Conservation (phyloP, 1,139 yeast genomes). For the Arxiozyma heterogenica region DNA sequence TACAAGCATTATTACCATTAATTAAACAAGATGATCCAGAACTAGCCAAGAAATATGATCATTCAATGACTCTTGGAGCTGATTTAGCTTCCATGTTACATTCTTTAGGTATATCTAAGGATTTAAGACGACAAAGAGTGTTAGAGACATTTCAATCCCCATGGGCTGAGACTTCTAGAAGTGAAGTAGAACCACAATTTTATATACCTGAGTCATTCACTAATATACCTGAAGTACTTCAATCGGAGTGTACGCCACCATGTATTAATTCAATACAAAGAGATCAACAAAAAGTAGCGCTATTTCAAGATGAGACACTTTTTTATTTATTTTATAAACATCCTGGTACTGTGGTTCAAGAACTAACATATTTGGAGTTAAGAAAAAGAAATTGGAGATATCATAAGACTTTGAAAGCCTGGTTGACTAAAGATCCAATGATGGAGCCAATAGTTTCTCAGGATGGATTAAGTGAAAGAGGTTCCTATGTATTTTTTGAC, state of each 20-base stretch:
- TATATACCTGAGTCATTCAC: slow-evolving; percentile 37
- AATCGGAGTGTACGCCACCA: slow-evolving; percentile 28
- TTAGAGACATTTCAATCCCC: slow-evolving; percentile 79
- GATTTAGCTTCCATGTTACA: slow-evolving; percentile 68
- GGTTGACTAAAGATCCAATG: slow-evolving; percentile 91
- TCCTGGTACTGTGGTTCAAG: slow-evolving; percentile 90
- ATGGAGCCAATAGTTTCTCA: slow-evolving; percentile 82
- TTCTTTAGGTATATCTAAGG: slow-evolving; percentile 29
- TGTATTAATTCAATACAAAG: slow-evolving; percentile 33
- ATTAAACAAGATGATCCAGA: slow-evolving; percentile 36
- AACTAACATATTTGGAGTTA: slow-evolving; percentile 84
- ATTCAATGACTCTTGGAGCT: slow-evolving; percentile 63
- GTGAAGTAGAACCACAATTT: slow-evolving; percentile 78
- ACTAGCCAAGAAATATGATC: slow-evolving; percentile 20
- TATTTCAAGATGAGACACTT: slow-evolving; percentile 83
- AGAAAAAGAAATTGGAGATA: slow-evolving; percentile 92
- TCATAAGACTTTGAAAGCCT: slow-evolving; percentile 89
- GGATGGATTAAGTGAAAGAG: slow-evolving; percentile 69
- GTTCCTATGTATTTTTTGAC: slow-evolving; percentile 92
- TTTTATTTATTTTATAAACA: slow-evolving; percentile 90
- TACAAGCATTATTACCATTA: slow-evolving; percentile 61
- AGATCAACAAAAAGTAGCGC: slow-evolving; percentile 61
- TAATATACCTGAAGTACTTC: slow-evolving; percentile 33
- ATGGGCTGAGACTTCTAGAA: slow-evolving; percentile 85
- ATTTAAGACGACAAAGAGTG: slow-evolving; percentile 32